A percentile compares a stretch with the other conserved stretches of the same genome.
phyloP scores from a whole-genome alignment of 768 basidiomycete species.

The Austroboletus eburneus region DNA sequence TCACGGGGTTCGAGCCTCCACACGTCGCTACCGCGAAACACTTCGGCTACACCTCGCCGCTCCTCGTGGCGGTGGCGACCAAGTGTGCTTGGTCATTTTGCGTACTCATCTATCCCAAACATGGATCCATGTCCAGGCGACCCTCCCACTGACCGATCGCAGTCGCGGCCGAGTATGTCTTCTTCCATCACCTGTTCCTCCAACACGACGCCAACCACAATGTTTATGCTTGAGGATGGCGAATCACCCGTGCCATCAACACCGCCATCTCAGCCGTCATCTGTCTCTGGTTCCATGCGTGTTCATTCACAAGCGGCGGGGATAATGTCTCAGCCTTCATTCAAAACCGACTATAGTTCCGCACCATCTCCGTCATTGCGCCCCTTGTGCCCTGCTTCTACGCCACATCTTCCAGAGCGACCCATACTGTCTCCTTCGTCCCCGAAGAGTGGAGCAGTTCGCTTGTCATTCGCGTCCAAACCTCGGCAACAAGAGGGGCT shows the following conservation, averaged over 20 bases:
- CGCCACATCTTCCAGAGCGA: slow-evolving; percentile 38
- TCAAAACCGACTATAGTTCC: slow-evolving; percentile 25
- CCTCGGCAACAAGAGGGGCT: slow-evolving; percentile 13
- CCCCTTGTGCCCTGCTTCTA: slow-evolving; percentile 35
- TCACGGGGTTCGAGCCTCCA: slow-evolving; percentile 49
- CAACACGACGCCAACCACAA: slow-evolving; percentile 34
- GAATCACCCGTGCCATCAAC: slow-evolving; percentile 37
- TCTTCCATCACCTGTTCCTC: slow-evolving; percentile 54
- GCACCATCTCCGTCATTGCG: slow-evolving; percentile 35
- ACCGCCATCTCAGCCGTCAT: slow-evolving; percentile 30
- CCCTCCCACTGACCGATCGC: slow-evolving; percentile 39
- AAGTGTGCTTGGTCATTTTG: slow-evolving; percentile 61
- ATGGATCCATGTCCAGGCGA: slow-evolving; percentile 43
- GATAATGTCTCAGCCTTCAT: slow-evolving; percentile 31
- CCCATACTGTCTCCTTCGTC: slow-evolving; percentile 29
- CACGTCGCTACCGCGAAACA: slow-evolving; percentile 31
- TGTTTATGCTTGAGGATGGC: slow-evolving; percentile 38
- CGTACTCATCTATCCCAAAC: slow-evolving; percentile 44
- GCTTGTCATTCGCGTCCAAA: slow-evolving; percentile 29
- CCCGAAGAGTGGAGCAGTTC: slow-evolving; percentile 28
- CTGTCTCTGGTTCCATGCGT: slow-evolving; percentile 33
- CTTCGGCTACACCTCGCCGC: slow-evolving; percentile 6
- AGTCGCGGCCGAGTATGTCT: slow-evolving; percentile 58
- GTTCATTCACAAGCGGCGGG: slow-evolving; percentile 25
- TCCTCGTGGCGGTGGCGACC: slow-evolving; percentile 55